phyloP scores from a whole-genome alignment of 148 eudicot genomes.

The Silene latifolia region DNA sequence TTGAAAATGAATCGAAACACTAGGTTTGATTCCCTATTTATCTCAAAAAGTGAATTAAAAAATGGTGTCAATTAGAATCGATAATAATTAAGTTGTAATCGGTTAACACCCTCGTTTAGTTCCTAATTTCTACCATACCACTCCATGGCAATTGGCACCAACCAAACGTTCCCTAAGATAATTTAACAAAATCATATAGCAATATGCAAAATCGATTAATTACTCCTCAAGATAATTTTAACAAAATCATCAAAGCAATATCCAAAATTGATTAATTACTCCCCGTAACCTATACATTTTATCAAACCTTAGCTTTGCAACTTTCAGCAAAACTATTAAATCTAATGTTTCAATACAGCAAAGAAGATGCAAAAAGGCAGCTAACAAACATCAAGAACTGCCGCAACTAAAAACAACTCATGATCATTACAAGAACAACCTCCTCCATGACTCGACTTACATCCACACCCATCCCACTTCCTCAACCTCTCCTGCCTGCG shows the following conservation, averaged over 20 bases:
- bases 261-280: not conserved
- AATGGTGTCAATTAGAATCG: too few relatives aligned
- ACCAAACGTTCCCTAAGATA: too few relatives aligned
- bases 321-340: not conserved
- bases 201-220: not conserved
- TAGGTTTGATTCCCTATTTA: too few relatives aligned
- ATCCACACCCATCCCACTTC: conserved; percentile 40
- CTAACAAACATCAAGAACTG: conserved; percentile 32
- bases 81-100: too few relatives aligned
- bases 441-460: conserved; percentile 13
- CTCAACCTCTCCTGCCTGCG: conserved; percentile 15
- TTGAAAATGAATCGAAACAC: too few relatives aligned
- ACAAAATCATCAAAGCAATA: too few relatives aligned
- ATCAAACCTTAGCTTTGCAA: not conserved
- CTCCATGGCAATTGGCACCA: too few relatives aligned
- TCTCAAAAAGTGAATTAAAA: too few relatives aligned
- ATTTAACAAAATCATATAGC: too few relatives aligned
- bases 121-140: too few relatives aligned
- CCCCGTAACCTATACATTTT: not conserved
- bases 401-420: conserved; percentile 31
- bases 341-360: not conserved
- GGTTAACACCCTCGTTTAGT: too few relatives aligned
- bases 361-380: not conserved
- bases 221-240: not conserved
- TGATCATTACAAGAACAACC: conserved; percentile 26